Percentiles rank a stretch among this genome's conserved stretches.
phyloP scores from a whole-genome alignment of 129 eudicot species.

The Helianthus annuus region HanXRQr2.0-SUNRISE NC_035438.2:31703457-31703956 shows the following conservation, averaged over 20 bases:
- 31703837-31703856: conserved; percentile 75
- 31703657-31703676: conserved; percentile 62
- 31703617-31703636: conserved; percentile 60
- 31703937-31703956: conserved; percentile 74
- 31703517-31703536: conserved; percentile 74
- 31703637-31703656: conserved; percentile 91
- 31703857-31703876: conserved; percentile 45
- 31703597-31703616: conserved; percentile 76
- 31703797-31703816: conserved; percentile 54
- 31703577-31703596: conserved; percentile 66
- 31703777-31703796: conserved; percentile 82
- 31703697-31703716: conserved; percentile 55
- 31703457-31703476: conserved; percentile 88
- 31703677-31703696: conserved; percentile 25
- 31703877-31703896: conserved; percentile 51
- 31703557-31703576: conserved; percentile 81
- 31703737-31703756: conserved; percentile 50
- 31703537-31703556: conserved; percentile 62
- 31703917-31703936: conserved; percentile 66
- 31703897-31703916: conserved; percentile 86
- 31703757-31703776: conserved; percentile 60
- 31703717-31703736: conserved; percentile 69
- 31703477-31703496: conserved; percentile 50
- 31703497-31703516: conserved; percentile 60
- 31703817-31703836: conserved; percentile 53